A percentile compares a stretch with the other conserved stretches of the same genome.
Evolutionary conservation across 2,329 filamentous ascomycete species (phyloP).

Genomic region (Diaporthe nobilis): DNA sequence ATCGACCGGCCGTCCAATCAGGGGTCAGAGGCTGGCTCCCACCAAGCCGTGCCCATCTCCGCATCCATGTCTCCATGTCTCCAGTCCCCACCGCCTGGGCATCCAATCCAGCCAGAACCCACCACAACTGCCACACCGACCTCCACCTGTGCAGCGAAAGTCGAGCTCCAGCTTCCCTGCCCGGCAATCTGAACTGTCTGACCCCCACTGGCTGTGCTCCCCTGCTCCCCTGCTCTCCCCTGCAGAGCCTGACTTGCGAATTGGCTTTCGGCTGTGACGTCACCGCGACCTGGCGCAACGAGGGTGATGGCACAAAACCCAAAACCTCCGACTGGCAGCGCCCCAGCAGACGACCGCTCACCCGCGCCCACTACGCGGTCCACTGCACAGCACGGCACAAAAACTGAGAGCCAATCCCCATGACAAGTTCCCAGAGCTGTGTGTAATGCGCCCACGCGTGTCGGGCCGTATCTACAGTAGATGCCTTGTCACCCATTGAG

Average conservation of each 20-base stretch:
- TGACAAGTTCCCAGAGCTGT: neutral
- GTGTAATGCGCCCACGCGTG: neutral
- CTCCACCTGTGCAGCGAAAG: conserved; percentile 18
- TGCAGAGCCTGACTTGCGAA: conserved; percentile 30
- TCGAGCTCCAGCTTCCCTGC: neutral
- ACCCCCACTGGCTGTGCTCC: conserved; percentile 25
- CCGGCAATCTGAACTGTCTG: conserved; percentile 24
- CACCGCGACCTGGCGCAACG: neutral
- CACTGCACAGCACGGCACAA: neutral
- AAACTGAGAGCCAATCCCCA: neutral
- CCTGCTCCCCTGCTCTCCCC: conserved; percentile 8
- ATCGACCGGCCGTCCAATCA: conserved; percentile 15
- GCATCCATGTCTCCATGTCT: conserved; percentile 2
- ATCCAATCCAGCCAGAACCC: conserved; percentile 7
- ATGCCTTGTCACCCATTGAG: neutral
- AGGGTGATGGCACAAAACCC: neutral
- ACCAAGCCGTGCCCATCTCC: conserved; percentile 9
- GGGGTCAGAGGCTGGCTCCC: neutral
- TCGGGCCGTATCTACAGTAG: neutral
- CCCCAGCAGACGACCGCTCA: conserved; percentile 5
- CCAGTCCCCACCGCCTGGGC: conserved; percentile 13
- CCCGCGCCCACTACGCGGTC: neutral
- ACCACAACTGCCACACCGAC: conserved; percentile 23
- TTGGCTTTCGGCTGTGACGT: conserved; percentile 33
- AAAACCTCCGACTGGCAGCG: conserved; percentile 15